Percentiles rank a stretch among this genome's conserved stretches.
Conservation (phyloP, 176 grass and related monocot species). For the Bromus sterilis region DNA sequence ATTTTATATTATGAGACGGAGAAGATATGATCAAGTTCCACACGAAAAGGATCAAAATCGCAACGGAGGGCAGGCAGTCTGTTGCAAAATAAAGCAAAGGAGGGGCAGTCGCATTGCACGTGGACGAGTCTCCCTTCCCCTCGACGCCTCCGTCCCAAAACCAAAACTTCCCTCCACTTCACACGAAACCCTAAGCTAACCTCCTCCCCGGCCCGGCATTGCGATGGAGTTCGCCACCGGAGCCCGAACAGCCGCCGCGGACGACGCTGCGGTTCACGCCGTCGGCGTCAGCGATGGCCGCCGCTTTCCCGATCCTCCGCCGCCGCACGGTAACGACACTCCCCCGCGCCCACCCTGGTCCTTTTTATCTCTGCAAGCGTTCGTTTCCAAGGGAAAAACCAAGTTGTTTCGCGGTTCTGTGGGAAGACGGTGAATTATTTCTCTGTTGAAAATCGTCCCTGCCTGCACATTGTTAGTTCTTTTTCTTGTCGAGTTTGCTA, state of each 20-base stretch:
- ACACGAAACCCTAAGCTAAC: background rate
- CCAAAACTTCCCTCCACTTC: background rate
- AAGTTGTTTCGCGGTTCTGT: too few species aligned
- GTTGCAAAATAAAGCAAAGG: too few species aligned
- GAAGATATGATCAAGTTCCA: too few species aligned
- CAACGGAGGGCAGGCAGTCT: too few species aligned
- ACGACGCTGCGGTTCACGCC: background rate
- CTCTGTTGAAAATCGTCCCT: background rate
- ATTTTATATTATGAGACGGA: too few species aligned
- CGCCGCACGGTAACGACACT: background rate
- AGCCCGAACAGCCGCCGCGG: background rate
- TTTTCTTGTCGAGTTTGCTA: too few species aligned
- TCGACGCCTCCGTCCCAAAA: background rate
- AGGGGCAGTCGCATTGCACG: too few species aligned
- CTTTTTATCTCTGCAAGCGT: too few species aligned
- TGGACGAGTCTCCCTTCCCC: background rate
- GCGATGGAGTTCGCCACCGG: slow-evolving; percentile 1
- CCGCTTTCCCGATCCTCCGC: background rate
- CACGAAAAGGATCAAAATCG: too few species aligned
- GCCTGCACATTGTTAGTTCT: background rate
- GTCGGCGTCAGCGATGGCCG: background rate
- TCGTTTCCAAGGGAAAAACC: too few species aligned
- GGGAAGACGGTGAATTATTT: background rate
- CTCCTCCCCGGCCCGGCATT: background rate
- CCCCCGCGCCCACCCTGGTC: background rate